These are phyloP conservation scores for Eimeria tenella DNA, from an alignment of 169 alveolate genomes.

Conservation along the genomic window DNA sequence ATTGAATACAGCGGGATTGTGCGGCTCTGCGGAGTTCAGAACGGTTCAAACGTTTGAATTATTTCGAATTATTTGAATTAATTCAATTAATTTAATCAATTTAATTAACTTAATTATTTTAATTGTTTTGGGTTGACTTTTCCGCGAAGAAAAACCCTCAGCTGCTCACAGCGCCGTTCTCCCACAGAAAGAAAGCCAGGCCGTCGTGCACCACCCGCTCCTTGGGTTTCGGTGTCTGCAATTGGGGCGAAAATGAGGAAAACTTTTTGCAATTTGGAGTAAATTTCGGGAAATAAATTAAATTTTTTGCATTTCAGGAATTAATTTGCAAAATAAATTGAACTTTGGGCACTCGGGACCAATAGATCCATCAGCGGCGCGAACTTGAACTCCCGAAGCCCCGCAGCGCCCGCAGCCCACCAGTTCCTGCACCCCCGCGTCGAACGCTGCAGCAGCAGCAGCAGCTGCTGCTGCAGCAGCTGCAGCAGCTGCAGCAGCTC, in stretches of 20 bases:
- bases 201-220: not conserved
- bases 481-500: no score
- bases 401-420: no score
- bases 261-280: not conserved
- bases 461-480: no score
- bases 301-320: not conserved
- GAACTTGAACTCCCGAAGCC: no score
- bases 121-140: not conserved
- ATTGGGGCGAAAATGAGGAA: not conserved
- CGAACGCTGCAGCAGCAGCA: no score
- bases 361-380: no score
- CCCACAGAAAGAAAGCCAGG: not conserved
- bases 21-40: not conserved
- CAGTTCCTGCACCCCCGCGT: no score
- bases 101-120: no score
- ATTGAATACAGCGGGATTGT: slow-evolving; percentile 2
- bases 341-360: no score
- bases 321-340: no score
- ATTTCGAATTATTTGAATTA: no score
- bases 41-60: no score
- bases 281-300: not conserved
- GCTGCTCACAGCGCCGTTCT: not conserved
- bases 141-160: not conserved
- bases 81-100: not conserved
- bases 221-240: not conserved